Evolutionary conservation across 164 flowering plant genomes (phyloP).

Genomic region (Chimonanthus salicifolius): DNA sequence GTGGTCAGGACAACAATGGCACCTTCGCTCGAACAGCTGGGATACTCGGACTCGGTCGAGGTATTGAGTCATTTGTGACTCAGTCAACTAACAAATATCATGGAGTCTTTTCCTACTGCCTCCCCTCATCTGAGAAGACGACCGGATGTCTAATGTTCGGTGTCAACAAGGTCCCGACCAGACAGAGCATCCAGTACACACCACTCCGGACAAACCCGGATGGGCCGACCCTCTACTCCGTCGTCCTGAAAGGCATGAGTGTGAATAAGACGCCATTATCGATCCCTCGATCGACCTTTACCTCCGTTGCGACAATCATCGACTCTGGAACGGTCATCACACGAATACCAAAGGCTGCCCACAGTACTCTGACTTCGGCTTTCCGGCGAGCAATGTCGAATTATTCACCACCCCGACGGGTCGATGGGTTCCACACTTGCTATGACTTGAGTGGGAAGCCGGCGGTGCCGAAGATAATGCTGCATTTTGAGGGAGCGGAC

Average conservation of each 20-base stretch:
- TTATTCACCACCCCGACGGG: slow-evolving; percentile 21
- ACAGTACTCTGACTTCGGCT: slow-evolving; percentile 23
- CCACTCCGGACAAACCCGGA: slow-evolving; percentile 15
- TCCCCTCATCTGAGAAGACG: slow-evolving; percentile 40
- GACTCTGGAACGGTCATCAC: slow-evolving; percentile 51
- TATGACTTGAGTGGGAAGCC: slow-evolving; percentile 16
- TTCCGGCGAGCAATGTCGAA: slow-evolving; percentile 25
- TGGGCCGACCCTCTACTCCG: slow-evolving; percentile 26
- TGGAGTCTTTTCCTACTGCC: slow-evolving; percentile 55
- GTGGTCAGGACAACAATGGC: slow-evolving; percentile 39
- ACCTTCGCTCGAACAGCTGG: slow-evolving; percentile 36
- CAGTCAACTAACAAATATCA: slow-evolving; percentile 26
- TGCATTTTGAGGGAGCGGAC: slow-evolving; percentile 29
- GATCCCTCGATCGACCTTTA: slow-evolving; percentile 10
- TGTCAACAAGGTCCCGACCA: not conserved
- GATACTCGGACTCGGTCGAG: slow-evolving; percentile 36
- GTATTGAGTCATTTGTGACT: slow-evolving; percentile 29
- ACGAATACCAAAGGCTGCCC: slow-evolving; percentile 28
- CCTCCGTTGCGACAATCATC: slow-evolving; percentile 19
- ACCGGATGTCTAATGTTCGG: slow-evolving; percentile 47
- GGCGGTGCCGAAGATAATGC: slow-evolving; percentile 22
- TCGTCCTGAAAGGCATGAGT: slow-evolving; percentile 18
- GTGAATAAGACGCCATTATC: slow-evolving; percentile 18
- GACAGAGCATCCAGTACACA: slow-evolving; percentile 19
- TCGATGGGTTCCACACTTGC: slow-evolving; percentile 40